Conservation (phyloP, 192 early-diverging fungal genomes). For the Jimgerdemannia flammicorona region DNA sequence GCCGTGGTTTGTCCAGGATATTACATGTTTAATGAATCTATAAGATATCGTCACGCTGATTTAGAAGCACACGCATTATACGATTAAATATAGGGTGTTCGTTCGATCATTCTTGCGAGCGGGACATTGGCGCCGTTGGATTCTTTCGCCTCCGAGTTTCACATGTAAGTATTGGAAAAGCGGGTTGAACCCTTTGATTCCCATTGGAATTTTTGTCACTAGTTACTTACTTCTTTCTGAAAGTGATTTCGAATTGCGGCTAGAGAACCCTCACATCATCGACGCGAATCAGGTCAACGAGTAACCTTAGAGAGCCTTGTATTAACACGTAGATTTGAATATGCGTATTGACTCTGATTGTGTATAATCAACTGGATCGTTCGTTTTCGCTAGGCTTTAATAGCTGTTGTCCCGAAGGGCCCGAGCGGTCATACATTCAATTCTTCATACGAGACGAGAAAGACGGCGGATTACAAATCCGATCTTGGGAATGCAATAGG, state of each 20-base stretch:
- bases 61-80: neutral
- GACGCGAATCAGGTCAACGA: constrained; percentile 37
- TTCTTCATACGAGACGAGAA: constrained; percentile 41
- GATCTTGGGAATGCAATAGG: constrained; percentile 47
- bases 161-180: constrained; percentile 25
- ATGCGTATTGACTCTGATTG: neutral
- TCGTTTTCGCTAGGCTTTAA: constrained; percentile 19
- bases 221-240: neutral
- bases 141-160: constrained; percentile 53
- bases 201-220: neutral
- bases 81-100: constrained; percentile 11
- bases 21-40: too few relatives aligned
- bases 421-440: constrained; percentile 30
- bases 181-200: neutral
- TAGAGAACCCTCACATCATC: constrained; percentile 60
- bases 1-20: too few relatives aligned
- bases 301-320: neutral
- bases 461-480: constrained; percentile 24
- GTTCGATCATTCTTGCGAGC: constrained; percentile 55
- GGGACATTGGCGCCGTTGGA: constrained; percentile 63
- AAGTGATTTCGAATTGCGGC: constrained; percentile 29
- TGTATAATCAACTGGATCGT: neutral
- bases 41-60: too few relatives aligned
- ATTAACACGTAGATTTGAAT: neutral
- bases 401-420: constrained; percentile 37